Evolutionary conservation across 108 stramenopile species (phyloP), one percentile per base, ranked within the genome.

Genomic region (Pseudonitzschia pungens): DNA sequence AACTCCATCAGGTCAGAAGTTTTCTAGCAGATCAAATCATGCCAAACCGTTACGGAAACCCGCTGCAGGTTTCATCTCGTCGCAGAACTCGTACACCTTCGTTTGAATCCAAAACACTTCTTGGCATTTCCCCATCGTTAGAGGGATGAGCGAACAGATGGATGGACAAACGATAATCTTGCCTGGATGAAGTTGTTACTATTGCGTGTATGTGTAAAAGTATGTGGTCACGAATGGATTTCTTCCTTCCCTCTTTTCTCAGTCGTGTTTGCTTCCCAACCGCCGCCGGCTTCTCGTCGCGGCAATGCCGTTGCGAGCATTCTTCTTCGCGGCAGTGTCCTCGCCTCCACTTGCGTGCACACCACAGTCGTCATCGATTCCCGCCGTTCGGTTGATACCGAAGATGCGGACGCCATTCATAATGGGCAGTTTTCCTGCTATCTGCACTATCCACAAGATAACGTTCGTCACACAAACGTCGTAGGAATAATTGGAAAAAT

Each of bases 381-480:
- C 98, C 15, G 87, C 81, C 16, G 98, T 99, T 71, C 87, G 82
- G 77, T 99, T 99, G 79, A 98, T 98, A 24, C 97, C 94, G 50
- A 98, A 82, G 33, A 99, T 82, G 52, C 98, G 87, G 29, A 99
- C 98, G 21, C 96, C 92, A 70, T 97, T 96, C 97, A 99, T 98
- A 44, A 75, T 77, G 28, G 94, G 95, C 62, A 96, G 64, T 73
- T 99, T 99, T 60, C 93, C 91, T 36, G 95, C 59, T 67, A 98
- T 80, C 16, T 81, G 73, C n/a, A 97, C 58, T 6, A 79, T 72
- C 92, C 92, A 97, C n/a, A 97, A 72, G 12, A 83, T 75, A 20
- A 92, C 66, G 75, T 99, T 99, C n/a, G 89, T 48, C 42, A 82
- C 28, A 55, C 76, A 81, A n/a, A 82, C 77, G 40, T 62, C 26